These are phyloP conservation scores for Thalassiosira exigua DNA, from an alignment of 352 stramenopile genomes.

Conservation along the genomic window DNA sequence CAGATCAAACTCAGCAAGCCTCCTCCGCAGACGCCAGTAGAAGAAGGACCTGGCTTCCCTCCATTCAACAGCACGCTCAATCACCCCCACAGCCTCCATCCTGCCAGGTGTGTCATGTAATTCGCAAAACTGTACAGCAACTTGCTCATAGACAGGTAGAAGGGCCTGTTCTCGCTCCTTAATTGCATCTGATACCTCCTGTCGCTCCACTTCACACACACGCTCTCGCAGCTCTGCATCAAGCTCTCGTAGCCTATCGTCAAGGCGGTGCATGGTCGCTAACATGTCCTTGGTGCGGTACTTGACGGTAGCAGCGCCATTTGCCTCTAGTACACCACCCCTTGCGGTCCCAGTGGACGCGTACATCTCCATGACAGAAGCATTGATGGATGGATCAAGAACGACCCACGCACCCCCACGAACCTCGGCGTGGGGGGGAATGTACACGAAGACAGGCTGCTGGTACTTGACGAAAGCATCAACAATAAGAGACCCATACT, in stretches of 20 bases:
- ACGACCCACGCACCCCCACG: slow-evolving; percentile 99
- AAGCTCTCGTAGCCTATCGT: slow-evolving; percentile 91
- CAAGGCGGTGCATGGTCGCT: slow-evolving; percentile 95
- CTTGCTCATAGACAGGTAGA: slow-evolving; percentile 94
- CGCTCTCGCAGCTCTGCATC: slow-evolving; percentile 82
- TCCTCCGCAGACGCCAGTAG: slow-evolving; percentile 97
- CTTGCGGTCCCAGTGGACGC: slow-evolving; percentile 89
- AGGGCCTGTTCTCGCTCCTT: slow-evolving; percentile 91
- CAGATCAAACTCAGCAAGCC: slow-evolving; percentile 95
- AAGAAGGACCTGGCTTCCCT: slow-evolving; percentile 95
- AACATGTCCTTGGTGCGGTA: slow-evolving; percentile 98
- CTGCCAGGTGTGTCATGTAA: slow-evolving; percentile 99
- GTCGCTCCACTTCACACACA: slow-evolving; percentile 82
- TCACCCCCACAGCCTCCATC: slow-evolving; percentile 99
- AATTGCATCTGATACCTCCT: slow-evolving; percentile 82
- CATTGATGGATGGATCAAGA: slow-evolving; percentile 99
- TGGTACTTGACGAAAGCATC: slow-evolving; percentile 98
- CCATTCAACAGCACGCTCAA: slow-evolving; percentile 97
- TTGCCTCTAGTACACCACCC: slow-evolving; percentile 98
- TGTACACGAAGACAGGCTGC: slow-evolving; percentile 99
- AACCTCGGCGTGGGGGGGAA: slow-evolving; percentile 98
- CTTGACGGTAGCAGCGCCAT: slow-evolving; percentile 98
- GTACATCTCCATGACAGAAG: slow-evolving; percentile 99
- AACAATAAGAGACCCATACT: slow-evolving; percentile 99
- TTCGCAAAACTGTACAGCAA: slow-evolving; percentile 99